These are phyloP conservation scores for Tylopilus cervinicoccineus DNA, from an alignment of 768 basidiomycete species.

Conservation along the genomic window DNA sequence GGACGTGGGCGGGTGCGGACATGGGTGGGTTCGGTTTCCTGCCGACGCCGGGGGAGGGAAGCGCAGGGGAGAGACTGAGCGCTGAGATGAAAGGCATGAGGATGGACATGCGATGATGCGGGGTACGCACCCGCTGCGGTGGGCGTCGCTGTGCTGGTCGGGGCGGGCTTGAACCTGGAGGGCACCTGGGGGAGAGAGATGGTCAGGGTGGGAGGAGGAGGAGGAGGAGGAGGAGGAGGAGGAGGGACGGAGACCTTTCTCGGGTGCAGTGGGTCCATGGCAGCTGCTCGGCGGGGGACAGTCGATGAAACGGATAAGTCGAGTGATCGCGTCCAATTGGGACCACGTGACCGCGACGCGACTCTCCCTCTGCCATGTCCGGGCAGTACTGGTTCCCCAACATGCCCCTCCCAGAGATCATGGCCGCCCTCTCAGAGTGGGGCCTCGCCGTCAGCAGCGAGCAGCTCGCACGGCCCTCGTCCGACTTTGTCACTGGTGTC, in stretches of 20 bases:
- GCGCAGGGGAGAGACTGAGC: conserved; percentile 35
- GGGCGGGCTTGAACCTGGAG: conserved; percentile 47
- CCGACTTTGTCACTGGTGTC: conserved; percentile 68
- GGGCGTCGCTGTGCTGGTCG: not conserved
- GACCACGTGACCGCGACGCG: conserved; percentile 30
- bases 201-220: not conserved
- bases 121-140: conserved; percentile 10
- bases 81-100: conserved; percentile 16
- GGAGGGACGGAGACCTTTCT: conserved; percentile 9
- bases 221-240: no score
- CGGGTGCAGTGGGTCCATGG: conserved; percentile 2
- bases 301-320: conserved; percentile 12
- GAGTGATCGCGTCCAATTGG: conserved; percentile 13
- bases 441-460: conserved; percentile 62
- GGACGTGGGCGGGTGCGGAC: conserved; percentile 5
- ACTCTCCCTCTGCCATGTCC: conserved; percentile 11
- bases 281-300: not conserved
- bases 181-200: conserved; percentile 8
- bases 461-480: conserved; percentile 61
- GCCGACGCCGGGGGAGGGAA: conserved; percentile 44
- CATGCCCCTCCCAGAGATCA: conserved; percentile 62
- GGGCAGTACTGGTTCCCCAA: conserved; percentile 59
- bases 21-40: conserved; percentile 17
- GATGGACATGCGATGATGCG: not conserved
- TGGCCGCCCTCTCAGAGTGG: conserved; percentile 63